Conservation (phyloP, 805 yeast species). For the Candida lessepsii region DNA sequence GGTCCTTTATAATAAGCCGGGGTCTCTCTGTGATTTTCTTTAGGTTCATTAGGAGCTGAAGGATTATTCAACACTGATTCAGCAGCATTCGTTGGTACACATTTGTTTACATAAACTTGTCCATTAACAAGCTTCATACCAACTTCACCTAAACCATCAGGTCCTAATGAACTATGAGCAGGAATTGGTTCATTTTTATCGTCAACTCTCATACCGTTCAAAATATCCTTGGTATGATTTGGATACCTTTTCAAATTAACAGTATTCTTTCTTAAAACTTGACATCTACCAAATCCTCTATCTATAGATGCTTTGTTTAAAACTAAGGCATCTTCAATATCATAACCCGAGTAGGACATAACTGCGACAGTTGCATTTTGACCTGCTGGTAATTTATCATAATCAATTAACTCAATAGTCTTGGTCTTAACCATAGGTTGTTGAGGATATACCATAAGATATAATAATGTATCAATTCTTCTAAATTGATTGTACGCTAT, state of each 20-base stretch:
- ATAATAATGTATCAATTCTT: conserved; percentile 90
- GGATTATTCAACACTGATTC: conserved; percentile 48
- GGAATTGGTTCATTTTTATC: conserved; percentile 77
- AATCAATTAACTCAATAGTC: conserved; percentile 91
- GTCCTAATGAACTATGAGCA: conserved; percentile 84
- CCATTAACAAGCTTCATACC: conserved; percentile 90
- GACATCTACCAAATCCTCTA: conserved; percentile 97
- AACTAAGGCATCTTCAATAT: conserved; percentile 98
- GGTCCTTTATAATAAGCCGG: conserved; percentile 94
- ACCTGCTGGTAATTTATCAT: conserved; percentile 97
- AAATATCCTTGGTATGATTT: conserved; percentile 87
- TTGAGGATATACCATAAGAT: conserved; percentile 97
- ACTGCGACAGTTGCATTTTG: conserved; percentile 99
- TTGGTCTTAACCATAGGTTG: conserved; percentile 99
- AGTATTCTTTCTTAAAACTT: conserved; percentile 88
- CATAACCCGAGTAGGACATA: conserved; percentile 98
- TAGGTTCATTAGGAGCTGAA: conserved; percentile 16
- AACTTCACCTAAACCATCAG: conserved; percentile 96
- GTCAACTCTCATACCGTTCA: conserved; percentile 88
- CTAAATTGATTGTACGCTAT: conserved; percentile 96
- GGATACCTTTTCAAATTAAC: conserved; percentile 88
- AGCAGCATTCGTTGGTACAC: conserved; percentile 83
- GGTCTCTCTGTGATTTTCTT: conserved; percentile 68
- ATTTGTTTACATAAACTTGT: conserved; percentile 89
- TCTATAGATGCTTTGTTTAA: conserved; percentile 90